phyloP scores from a whole-genome alignment of 1,284 basidiomycete species.

The Lignosus rhinocerotis region DNA sequence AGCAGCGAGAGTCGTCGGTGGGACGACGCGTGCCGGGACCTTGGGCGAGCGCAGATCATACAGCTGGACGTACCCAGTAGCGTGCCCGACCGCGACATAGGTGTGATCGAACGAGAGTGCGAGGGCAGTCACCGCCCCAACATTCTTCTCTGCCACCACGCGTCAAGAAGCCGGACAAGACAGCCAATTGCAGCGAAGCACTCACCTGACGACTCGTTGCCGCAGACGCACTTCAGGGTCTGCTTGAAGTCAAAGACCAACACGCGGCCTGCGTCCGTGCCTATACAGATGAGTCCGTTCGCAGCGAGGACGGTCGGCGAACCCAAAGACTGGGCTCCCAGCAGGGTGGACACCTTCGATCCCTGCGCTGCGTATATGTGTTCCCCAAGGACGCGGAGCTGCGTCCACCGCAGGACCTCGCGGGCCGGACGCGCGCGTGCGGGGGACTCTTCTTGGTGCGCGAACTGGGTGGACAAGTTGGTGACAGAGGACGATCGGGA shows the following conservation, averaged over 20 bases:
- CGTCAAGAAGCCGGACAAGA: constrained; percentile 1
- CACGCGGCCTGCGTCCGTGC: constrained; percentile 78
- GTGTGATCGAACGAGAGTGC: constrained; percentile 94
- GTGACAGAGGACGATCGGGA: constrained; percentile 68
- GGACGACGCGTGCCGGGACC: constrained; percentile 66
- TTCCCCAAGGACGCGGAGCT: constrained; percentile 61
- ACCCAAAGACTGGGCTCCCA: constrained; percentile 59
- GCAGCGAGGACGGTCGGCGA: constrained; percentile 82
- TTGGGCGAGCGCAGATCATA: constrained; percentile 81
- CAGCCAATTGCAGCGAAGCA: constrained; percentile 5
- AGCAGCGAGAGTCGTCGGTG: constrained; percentile 66
- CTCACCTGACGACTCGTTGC: constrained; percentile 66
- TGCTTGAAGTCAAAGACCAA: constrained; percentile 93
- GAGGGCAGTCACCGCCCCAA: constrained; percentile 87
- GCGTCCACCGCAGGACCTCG: constrained; percentile 79
- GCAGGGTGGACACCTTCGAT: constrained; percentile 61
- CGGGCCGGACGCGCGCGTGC: constrained; percentile 26
- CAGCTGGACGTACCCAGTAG: constrained; percentile 83
- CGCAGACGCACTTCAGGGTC: constrained; percentile 77
- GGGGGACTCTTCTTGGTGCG: constrained; percentile 8
- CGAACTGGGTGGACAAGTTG: constrained; percentile 43
- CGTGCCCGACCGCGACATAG: constrained; percentile 88
- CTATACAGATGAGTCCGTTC: constrained; percentile 89
- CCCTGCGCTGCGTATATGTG: constrained; percentile 55
- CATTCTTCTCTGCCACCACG: constrained; percentile 47